Base-by-base conservation (phyloP, 1,139 yeast species). In the Kodamaea sp. region DNA sequence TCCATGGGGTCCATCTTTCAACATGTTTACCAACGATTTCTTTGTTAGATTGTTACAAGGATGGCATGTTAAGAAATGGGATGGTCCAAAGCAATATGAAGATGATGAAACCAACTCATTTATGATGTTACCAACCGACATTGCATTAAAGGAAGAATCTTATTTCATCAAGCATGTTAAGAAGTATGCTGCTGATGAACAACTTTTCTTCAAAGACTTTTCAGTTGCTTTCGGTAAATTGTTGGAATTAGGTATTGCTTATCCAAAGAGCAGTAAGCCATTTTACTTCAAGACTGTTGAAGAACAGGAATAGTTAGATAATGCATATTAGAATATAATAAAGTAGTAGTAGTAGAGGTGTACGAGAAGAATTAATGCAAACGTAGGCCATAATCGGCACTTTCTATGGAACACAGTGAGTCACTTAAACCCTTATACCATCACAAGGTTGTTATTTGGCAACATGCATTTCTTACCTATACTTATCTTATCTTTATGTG, bases 1-100 rank as follows among this genome's bases (percentile, higher is more conserved):
- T 36, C 96, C 96, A 37, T 90, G 97, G 97, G 94, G 92, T 41
- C 92, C 90, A 42, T 81, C 89, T 30, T 86, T 88, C 53, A 89
- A 89, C 50, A 69, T 77, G 63, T 86, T 90, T 63, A 81, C 92
- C 51, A 88, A 87, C 62, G 92, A 84, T 50, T 88, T 84, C 64
- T 90, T 65, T 69, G 80, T 78, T 45, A 73, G 86, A 54, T 75
- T 90, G 50, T 65, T 88, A 49, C 73, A 77, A 54, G 86, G 80
- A 49, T 90, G 97, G 97, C 76, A 80, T 47, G 68, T 78, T 45
- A 81, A 76, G 55, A 68, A 80, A 53, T 86, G 95, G 87, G 75
- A 75, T 45, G 83, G 96, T 27, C 78, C 80, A 49, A 76, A 75
- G 56, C 96, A 88, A 65, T 86, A 78, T 59, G 80, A 84, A 60